Base-by-base conservation (phyloP, 2,329 filamentous ascomycete species). In the Alternaria metachromatica region DNA sequence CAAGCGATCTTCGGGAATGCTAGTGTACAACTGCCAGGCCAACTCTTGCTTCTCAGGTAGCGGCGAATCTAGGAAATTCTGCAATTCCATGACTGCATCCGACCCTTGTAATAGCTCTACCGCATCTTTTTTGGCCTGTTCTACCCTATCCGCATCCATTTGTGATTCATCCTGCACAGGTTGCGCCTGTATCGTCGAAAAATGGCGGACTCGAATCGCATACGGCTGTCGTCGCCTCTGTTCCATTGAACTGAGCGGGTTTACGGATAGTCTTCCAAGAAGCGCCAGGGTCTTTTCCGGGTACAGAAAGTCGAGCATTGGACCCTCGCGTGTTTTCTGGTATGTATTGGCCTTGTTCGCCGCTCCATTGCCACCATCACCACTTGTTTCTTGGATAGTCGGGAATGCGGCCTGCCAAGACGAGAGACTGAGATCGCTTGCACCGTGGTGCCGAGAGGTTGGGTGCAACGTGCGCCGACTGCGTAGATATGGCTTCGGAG, bases 371-470 rank as follows among this genome's bases (percentile, higher is more conserved):
- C 66, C 63, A 37, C 55, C 41, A 63, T 70, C 68, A 66, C 61
- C 65, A 63, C 28, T 55, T 25, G 54, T 18, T 49, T 45, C 55
- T 46, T 67, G 58, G 56, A 59, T 20, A 45, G 56, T 55, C 11
- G 60, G 53, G 20, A 70, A 56, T 11, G 73, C 58, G 13, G 63
- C 67, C 73, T 71, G 76, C 71, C 75, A 80, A 12, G 73, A 66
- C 15, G 78, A 72, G 43, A 83, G 72, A 53, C 79, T 77, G 68
- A 84, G 80, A 70, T 83, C 81, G 80, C 77, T 80, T 65, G 84
- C 84, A 67, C 83, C 84, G 77, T 88, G 85, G 66, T 81, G 82
- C 86, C 86, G 87, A 72, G 88, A 87, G 25, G 81, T 76, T 55
- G 84, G 84, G 77, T 87, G 85, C 45, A 88, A 81, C 76, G 79